Base-by-base conservation (phyloP, 2,329 filamentous ascomycete species). In the Cladosporium sp. region DNA sequence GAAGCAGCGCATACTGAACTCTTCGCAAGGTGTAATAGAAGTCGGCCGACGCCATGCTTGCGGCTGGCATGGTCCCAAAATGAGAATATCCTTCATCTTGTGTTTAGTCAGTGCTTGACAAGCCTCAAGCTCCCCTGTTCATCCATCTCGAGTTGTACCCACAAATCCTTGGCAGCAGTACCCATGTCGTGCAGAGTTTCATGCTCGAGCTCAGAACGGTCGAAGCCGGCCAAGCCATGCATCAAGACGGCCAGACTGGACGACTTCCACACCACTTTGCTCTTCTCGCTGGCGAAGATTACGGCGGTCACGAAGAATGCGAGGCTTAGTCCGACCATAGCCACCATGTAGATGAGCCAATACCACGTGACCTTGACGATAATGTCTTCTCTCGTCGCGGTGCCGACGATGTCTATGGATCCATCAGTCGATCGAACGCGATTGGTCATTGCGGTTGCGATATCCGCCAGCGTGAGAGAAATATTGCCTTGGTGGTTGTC, bases 211-310 rank as follows among this genome's bases (percentile, higher is more conserved):
- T 37, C 28, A 14, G 30, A 17, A 34, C 47, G 34, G 37, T 51
- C 47, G 5, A 51, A 56, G 38, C 40, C 54, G 1, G 20, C 19
- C 22, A 49, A 15, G 3, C 54, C 54, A 47, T 56, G 40, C 38
- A 56, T 45, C 5, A 56, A 28, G 15, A 56, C 15, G 15, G 54
- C 54, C 3, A 56, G 15, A 22, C 40, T 56, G 20, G 54, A 56
- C 14, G 54, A 56, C 8, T 49, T 56, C 54, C 54, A 56, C 4
- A 43, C 30, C 3, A 37, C 30, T 22, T 47, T 20, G 40, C 54
- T 56, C 20, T 28, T 56, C 40, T 43, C 40, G 14, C 47, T 38
- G 19, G 34, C 12, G 12, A 51, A 38, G 5, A 51, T 30, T 9
- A 51, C 34, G 19, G 47, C 47, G 15, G 47, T 38, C 17, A 51